These are phyloP conservation scores for Pascua guehoae DNA, from an alignment of 1,284 basidiomycete genomes.

Conservation along the genomic window DNA sequence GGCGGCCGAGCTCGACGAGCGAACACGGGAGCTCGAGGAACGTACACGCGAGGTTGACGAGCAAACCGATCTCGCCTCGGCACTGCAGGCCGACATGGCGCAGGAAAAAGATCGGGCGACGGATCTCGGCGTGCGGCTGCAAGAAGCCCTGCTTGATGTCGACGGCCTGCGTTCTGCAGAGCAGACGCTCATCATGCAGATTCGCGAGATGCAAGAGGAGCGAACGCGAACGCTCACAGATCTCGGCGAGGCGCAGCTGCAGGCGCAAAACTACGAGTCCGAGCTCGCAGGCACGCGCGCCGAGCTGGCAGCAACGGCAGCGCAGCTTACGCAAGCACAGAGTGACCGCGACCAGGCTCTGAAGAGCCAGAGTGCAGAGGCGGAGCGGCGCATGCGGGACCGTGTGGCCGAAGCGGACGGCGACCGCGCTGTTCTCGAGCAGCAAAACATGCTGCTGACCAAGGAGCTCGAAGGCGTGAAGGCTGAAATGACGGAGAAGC, in stretches of 20 bases:
- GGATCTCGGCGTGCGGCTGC: constrained; percentile 54
- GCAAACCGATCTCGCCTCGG: constrained; percentile 28
- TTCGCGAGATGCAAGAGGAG: constrained; percentile 66
- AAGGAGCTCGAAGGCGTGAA: constrained; percentile 48
- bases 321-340: constrained; percentile 63
- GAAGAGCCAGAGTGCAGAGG: constrained; percentile 68
- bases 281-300: constrained; percentile 57
- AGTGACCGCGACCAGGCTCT: constrained; percentile 71
- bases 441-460: constrained; percentile 73
- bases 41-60: constrained; percentile 32
- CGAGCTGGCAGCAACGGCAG: constrained; percentile 50
- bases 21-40: constrained; percentile 33
- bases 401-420: constrained; percentile 87
- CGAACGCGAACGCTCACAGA: constrained; percentile 64
- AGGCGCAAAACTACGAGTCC: constrained; percentile 67
- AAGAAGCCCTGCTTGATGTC: constrained; percentile 64
- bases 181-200: constrained; percentile 52
- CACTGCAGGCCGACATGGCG: constrained; percentile 53
- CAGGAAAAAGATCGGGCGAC: constrained; percentile 56
- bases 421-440: constrained; percentile 80
- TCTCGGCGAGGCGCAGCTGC: constrained; percentile 67
- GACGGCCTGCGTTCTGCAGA: constrained; percentile 56
- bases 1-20: constrained; percentile 34
- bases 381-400: constrained; percentile 77
- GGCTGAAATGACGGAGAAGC: constrained; percentile 39